Percentiles rank a stretch among this genome's conserved stretches.
Evolutionary conservation across 2,329 filamentous ascomycete genomes (phyloP).

Genomic region (Aureobasidium lini): DNA sequence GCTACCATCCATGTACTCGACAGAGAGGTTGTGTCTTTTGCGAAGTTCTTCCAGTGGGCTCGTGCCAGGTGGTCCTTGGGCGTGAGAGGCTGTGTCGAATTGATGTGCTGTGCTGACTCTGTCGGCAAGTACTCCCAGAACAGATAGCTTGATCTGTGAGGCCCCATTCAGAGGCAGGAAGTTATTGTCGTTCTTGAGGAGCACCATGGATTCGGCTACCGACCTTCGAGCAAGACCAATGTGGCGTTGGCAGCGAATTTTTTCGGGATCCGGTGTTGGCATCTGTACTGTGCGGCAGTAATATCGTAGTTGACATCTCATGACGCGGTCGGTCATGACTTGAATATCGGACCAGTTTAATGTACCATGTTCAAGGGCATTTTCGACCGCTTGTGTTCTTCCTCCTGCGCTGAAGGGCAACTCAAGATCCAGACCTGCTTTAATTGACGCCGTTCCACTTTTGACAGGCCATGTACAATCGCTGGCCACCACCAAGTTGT

Average conservation of each 20-base stretch:
- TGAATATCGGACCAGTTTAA: conserved; percentile 1
- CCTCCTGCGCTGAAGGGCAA: conserved; percentile 15
- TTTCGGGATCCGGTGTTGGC: background rate
- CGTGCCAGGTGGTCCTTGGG: conserved; percentile 15
- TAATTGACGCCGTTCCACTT: conserved; percentile 16
- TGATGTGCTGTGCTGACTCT: conserved; percentile 13
- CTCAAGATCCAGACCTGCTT: conserved; percentile 18
- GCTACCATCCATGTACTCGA: background rate
- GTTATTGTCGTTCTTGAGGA: conserved; percentile 16
- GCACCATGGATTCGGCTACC: conserved; percentile 17
- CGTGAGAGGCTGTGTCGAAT: conserved; percentile 15
- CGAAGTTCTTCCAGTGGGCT: conserved; percentile 15
- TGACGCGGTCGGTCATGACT: background rate
- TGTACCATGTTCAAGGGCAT: conserved; percentile 1
- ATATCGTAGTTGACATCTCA: background rate
- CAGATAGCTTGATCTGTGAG: conserved; percentile 8
- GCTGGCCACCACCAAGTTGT: conserved; percentile 16
- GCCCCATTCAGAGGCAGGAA: background rate
- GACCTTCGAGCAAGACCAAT: conserved; percentile 15
- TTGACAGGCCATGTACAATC: conserved; percentile 17
- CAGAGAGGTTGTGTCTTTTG: conserved; percentile 7
- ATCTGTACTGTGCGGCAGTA: background rate
- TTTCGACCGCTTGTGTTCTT: conserved; percentile 2
- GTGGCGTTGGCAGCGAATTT: conserved; percentile 16
- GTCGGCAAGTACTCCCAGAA: conserved; percentile 17